These are phyloP conservation scores for Lolium multiflorum DNA, from an alignment of 176 grass and related monocot genomes.

Conservation along the genomic window DNA sequence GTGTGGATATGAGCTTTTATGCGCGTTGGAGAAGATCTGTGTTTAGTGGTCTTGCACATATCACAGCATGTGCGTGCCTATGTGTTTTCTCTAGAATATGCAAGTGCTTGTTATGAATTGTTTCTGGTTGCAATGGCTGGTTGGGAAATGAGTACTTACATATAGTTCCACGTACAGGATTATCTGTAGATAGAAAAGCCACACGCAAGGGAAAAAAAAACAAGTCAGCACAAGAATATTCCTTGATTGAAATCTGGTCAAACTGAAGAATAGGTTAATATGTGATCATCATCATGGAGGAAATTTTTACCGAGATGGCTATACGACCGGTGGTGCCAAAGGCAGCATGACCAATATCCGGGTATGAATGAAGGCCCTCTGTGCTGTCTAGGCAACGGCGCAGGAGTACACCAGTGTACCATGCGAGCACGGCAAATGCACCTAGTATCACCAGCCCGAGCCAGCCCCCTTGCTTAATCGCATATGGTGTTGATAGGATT, in stretches of 20 bases:
- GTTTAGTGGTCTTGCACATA: too few relatives aligned
- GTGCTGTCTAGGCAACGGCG: conserved; percentile 85
- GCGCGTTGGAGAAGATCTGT: too few relatives aligned
- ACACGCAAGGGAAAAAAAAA: conserved; percentile 13
- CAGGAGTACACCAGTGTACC: conserved; percentile 82
- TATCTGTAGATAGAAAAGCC: conserved; percentile 64
- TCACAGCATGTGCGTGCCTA: too few relatives aligned
- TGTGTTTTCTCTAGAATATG: too few relatives aligned
- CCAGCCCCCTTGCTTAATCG: conserved; percentile 83
- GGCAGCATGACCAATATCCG: conserved; percentile 91
- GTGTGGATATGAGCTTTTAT: too few relatives aligned
- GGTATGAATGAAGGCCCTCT: conserved; percentile 71
- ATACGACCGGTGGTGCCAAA: conserved; percentile 82
- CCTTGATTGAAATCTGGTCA: neutral
- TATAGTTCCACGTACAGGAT: conserved; percentile 57
- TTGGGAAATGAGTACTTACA: neutral
- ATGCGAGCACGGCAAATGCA: conserved; percentile 67
- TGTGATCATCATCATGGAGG: neutral
- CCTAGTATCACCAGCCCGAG: conserved; percentile 68
- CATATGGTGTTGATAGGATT: conserved; percentile 90
- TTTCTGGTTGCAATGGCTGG: neutral
- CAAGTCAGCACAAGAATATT: conserved; percentile 25
- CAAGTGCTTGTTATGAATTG: too few relatives aligned
- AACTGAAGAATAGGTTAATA: neutral
- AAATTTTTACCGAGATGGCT: conserved; percentile 67